Conservation (phyloP, 176 grass and related monocot species). For the Tillandsia fasciculata region DNA sequence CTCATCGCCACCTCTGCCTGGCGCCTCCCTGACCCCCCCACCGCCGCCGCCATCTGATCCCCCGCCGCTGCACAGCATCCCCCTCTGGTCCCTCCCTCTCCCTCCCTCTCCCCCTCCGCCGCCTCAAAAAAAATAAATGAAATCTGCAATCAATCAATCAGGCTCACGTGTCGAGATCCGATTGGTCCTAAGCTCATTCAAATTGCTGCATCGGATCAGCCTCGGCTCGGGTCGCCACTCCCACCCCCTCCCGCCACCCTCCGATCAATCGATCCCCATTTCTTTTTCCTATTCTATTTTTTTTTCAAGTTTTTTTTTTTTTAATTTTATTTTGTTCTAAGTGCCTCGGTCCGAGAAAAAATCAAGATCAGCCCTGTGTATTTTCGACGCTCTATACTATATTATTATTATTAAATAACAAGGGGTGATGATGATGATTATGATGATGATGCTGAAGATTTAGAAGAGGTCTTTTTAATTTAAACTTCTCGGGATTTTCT, state of each 20-base stretch:
- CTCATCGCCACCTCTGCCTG: constrained; percentile 96
- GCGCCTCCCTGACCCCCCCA: constrained; percentile 17
- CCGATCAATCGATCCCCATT: background rate
- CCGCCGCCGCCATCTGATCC: constrained; percentile 1
- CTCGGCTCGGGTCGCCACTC: background rate
- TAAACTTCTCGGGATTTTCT: no score
- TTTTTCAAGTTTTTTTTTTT: background rate
- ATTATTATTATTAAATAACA: no score
- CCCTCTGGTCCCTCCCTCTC: background rate
- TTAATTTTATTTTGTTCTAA: background rate
- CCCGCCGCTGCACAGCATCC: constrained; percentile 1
- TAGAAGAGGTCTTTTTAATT: no score
- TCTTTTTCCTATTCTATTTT: background rate
- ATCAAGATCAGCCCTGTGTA: no score
- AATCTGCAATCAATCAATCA: background rate
- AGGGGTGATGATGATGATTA: no score
- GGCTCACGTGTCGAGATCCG: background rate
- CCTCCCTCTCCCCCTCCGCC: background rate
- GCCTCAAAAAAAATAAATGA: background rate
- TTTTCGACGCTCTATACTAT: no score
- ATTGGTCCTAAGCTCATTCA: background rate
- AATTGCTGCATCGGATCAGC: background rate
- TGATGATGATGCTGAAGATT: no score
- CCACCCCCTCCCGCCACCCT: background rate
- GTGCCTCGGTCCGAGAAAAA: background rate